Evolutionary conservation across 371 early-diverging fungal species (phyloP).

Genomic region (Mucor irregularis): DNA sequence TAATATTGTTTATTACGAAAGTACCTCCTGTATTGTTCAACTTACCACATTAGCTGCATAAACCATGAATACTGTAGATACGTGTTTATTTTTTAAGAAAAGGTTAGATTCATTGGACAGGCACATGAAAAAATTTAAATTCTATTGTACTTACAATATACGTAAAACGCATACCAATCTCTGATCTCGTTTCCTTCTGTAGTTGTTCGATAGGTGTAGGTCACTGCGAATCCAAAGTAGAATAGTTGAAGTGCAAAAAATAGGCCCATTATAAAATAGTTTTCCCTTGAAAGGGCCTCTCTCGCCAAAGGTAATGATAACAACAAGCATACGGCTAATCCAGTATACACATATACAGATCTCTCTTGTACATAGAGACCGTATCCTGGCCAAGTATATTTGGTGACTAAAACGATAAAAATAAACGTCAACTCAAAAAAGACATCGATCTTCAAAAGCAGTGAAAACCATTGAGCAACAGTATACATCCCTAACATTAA

Average conservation of each 20-base stretch:
- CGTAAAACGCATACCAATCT: neutral
- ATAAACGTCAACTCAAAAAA: constrained; percentile 7
- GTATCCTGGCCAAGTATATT: neutral
- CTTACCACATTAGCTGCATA: neutral
- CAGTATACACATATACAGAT: neutral
- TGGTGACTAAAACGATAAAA: neutral
- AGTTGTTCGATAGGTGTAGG: neutral
- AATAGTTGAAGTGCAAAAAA: neutral
- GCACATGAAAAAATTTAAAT: neutral
- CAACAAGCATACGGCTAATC: neutral
- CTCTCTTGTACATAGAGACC: neutral
- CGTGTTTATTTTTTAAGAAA: too few relatives aligned
- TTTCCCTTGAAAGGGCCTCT: constrained; percentile 9
- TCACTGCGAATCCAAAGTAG: neutral
- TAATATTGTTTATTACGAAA: neutral
- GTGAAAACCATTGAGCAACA: constrained; percentile 5
- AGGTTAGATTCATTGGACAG: neutral
- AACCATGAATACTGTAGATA: neutral
- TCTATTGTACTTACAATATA: constrained; percentile 5
- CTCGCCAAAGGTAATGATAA: neutral
- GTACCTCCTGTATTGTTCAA: neutral
- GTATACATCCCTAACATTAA: constrained; percentile 6
- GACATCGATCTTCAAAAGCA: constrained; percentile 11
- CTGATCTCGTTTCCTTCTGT: neutral
- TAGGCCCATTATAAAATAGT: constrained; percentile 5